phyloP scores from a whole-genome alignment of 1,139 yeast species.

The Candida buenavistaensis region DNA sequence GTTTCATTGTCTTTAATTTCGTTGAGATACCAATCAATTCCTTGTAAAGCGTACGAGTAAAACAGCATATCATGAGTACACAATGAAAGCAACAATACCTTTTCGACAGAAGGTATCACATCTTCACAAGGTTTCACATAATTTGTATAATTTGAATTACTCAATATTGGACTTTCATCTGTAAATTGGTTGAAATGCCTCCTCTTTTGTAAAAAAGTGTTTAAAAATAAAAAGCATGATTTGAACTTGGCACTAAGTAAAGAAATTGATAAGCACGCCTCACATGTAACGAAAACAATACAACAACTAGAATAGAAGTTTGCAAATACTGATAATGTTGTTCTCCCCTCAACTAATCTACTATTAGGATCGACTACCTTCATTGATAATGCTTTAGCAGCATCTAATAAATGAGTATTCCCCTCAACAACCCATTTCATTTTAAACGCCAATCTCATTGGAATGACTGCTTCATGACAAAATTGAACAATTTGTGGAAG shows the following conservation, averaged over 20 bases:
- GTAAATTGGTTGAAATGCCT: slow-evolving; percentile 23
- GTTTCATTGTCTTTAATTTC: slow-evolving; percentile 26
- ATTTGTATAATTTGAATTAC: slow-evolving; percentile 14
- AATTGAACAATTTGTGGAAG: slow-evolving; percentile 17
- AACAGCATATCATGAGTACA: slow-evolving; percentile 61
- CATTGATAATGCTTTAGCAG: slow-evolving; percentile 38
- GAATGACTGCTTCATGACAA: slow-evolving; percentile 29
- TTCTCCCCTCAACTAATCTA: slow-evolving; percentile 19
- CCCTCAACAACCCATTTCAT: slow-evolving; percentile 20
- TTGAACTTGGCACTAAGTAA: slow-evolving; percentile 41
- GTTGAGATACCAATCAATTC: slow-evolving; percentile 45
- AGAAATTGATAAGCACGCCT: slow-evolving; percentile 35
- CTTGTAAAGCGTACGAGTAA: slow-evolving; percentile 51
- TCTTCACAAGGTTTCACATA: slow-evolving; percentile 18
- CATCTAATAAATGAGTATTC: slow-evolving; percentile 28
- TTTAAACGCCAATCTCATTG: slow-evolving; percentile 36
- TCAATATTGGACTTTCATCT: slow-evolving; percentile 23
- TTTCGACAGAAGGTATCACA: slow-evolving; percentile 38
- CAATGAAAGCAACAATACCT: slow-evolving; percentile 47
- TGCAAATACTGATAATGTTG: slow-evolving; percentile 26
- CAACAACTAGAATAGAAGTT: slow-evolving; percentile 33
- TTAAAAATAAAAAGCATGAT: slow-evolving; percentile 37
- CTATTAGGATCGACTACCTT: slow-evolving; percentile 26
- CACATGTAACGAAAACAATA: slow-evolving; percentile 37
- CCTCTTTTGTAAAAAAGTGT: slow-evolving; percentile 27